Evolutionary conservation across 352 stramenopile genomes (phyloP), one percentile per base, ranked within the genome.

Genomic region (Thalassiosira allenii): DNA sequence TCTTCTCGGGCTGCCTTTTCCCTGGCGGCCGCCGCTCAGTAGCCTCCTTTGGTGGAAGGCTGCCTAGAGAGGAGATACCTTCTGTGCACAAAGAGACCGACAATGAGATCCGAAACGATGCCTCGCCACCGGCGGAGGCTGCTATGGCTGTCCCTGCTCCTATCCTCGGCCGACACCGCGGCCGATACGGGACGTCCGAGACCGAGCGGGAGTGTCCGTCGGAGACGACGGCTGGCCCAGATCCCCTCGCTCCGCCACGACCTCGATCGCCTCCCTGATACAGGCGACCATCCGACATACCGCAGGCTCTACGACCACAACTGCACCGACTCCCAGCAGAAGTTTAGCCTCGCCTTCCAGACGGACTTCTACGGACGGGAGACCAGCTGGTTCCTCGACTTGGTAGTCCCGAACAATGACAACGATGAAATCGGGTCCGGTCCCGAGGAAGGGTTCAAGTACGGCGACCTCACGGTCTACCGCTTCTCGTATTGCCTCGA

Each of bases 391-490:
- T 86, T 70, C 27, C 56, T 82, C 17, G 22, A 37, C 1, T 5
- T 29, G 5, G 20, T 25, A 12, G 37, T 25, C 27, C 23, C 56
- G n/a, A 66, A 56, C 32, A 22, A 14, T 14, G 12, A 22, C 2
- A 53, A 5, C 2, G 32, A 77, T 17, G 69, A 74, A 9, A 33
- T 81, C 6, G 78, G 66, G 2, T 70, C 51, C 34, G 78, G 78
- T 32, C 78, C 78, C 1, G 64, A 69, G n/a, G 43, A 23, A 1
- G 58, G 51, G 34, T 30, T 75, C n/a, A 12, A 20, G 20, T 86
- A 86, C 43, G 78, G 78, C n/a, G 62, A 75, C 57, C 51, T 86
- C 20, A 74, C 63, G 11, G 61, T 86, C 32, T 86, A 86, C 49
- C 56, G 52, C 3, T 78, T 70, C 37, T 53, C 61, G 5, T 86